Evolutionary conservation across 2,329 filamentous ascomycete species (phyloP), one percentile per base, ranked within the genome.

Genomic region (Pseudopithomyces chartarum): DNA sequence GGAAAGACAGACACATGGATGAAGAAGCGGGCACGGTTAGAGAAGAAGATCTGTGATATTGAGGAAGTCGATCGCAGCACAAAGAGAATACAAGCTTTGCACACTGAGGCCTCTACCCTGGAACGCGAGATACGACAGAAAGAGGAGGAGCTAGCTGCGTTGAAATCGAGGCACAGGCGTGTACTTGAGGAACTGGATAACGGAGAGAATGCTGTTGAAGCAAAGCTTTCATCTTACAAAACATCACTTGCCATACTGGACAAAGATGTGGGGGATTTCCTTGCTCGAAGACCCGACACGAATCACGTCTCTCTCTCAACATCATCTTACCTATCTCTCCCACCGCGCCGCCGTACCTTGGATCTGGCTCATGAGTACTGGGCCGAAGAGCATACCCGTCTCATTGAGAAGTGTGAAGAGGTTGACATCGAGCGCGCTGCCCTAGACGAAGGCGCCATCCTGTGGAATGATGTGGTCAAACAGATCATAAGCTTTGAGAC

Each of bases 281-380:
- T 92, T 63, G 79, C 76, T 10, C 80, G 81, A 13, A 86, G 87
- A 1, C 84, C 85, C 17, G 64, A 70, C 29, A 62, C 66, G n/a
- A 61, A 71, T 38, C 67, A 71, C 43, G 59, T 65, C 33, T 62
- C 68, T 2, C 59, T 71, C 4, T 68, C 69, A 3, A 62, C 63
- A 6, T 64, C 74, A 7, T 75, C 85, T 34, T 90, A 90, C 52
- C 69, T 88, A 34, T 78, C 80, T 2, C 77, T 92, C 7, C 84
- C 86, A 0, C 82, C 86, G 0, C 85, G 88, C 63, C 82, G 88
- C 17, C 81, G 90, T 45, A 92, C 89, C 0, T 70, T 88, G 1
- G 85, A 85, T 13, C 88, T 92, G 87, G 90, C 89, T 0, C 85
- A 81, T 57, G 82, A 87, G 13, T 90, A 89, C 82, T 92, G 88